A percentile compares a stretch with the other conserved stretches of the same genome.
Evolutionary conservation across 202 grass and related monocot genomes (phyloP).

Genomic region (Panicum virgatum): DNA sequence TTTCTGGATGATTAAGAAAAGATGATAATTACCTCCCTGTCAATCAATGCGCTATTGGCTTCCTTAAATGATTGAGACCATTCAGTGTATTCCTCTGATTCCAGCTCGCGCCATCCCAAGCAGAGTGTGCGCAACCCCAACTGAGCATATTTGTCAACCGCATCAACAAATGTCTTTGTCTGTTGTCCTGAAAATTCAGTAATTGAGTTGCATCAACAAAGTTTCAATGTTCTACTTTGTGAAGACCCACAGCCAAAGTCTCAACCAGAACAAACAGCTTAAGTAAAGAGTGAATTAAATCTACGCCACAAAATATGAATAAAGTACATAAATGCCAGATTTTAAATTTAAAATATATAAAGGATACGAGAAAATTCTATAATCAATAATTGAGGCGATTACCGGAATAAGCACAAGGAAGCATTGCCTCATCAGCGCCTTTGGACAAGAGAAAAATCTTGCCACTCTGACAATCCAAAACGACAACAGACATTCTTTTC

Average conservation of each 20-base stretch:
- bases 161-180: constrained; percentile 81
- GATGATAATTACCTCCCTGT: constrained; percentile 76
- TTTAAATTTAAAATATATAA: constrained; percentile 4
- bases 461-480: constrained; percentile 75
- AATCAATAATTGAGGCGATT: constrained; percentile 22
- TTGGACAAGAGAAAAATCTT: constrained; percentile 89
- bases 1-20: constrained; percentile 17
- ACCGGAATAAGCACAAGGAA: constrained; percentile 86
- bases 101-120: constrained; percentile 87
- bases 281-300: constrained; percentile 6
- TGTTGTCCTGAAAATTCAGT: constrained; percentile 67
- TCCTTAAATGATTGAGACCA: constrained; percentile 92
- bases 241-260: background rate
- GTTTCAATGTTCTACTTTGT: background rate
- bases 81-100: constrained; percentile 69
- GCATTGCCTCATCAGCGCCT: constrained; percentile 85
- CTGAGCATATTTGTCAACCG: constrained; percentile 88
- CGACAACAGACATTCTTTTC: constrained; percentile 91
- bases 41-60: constrained; percentile 71
- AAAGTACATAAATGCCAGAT: background rate
- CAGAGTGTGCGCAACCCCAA: constrained; percentile 87
- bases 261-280: background rate
- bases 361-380: background rate
- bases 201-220: background rate
- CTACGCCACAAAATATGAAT: background rate